Conservation (phyloP, 2,329 filamentous ascomycete genomes). For the Fusarium domesticum region DNA sequence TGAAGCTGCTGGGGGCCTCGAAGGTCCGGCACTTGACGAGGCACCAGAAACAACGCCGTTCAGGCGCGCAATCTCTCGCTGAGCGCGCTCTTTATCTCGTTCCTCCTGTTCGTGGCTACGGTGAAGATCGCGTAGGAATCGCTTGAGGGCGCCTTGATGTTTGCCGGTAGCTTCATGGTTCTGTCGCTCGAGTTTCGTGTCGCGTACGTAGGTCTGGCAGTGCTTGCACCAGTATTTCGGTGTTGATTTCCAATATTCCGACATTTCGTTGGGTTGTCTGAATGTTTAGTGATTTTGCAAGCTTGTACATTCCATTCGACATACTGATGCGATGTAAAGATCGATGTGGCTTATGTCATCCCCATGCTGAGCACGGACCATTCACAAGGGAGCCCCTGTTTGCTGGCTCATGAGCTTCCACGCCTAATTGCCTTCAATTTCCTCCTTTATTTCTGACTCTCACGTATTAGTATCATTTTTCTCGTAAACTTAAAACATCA, state of each 20-base stretch:
- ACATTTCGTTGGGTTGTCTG: constrained; percentile 54
- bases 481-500: no score
- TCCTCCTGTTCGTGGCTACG: constrained; percentile 77
- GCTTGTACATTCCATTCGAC: no score
- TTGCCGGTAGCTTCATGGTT: constrained; percentile 86
- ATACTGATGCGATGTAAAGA: background rate
- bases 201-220: constrained; percentile 84
- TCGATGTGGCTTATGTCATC: no score
- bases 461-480: no score
- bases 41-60: constrained; percentile 67
- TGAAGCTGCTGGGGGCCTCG: constrained; percentile 8
- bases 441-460: no score
- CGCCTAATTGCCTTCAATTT: no score
- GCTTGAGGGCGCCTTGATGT: constrained; percentile 83
- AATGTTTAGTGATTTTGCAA: background rate
- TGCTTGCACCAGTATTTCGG: constrained; percentile 99
- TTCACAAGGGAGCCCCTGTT: no score
- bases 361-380: no score
- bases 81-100: constrained; percentile 77
- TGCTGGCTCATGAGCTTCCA: no score
- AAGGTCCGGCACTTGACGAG: constrained; percentile 31
- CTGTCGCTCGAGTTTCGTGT: constrained; percentile 83
- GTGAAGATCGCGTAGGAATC: constrained; percentile 85
- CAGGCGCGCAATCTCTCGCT: constrained; percentile 79
- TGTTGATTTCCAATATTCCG: constrained; percentile 98